phyloP scores from a whole-genome alignment of 768 basidiomycete species.

The Tylopilus balloui region DNA sequence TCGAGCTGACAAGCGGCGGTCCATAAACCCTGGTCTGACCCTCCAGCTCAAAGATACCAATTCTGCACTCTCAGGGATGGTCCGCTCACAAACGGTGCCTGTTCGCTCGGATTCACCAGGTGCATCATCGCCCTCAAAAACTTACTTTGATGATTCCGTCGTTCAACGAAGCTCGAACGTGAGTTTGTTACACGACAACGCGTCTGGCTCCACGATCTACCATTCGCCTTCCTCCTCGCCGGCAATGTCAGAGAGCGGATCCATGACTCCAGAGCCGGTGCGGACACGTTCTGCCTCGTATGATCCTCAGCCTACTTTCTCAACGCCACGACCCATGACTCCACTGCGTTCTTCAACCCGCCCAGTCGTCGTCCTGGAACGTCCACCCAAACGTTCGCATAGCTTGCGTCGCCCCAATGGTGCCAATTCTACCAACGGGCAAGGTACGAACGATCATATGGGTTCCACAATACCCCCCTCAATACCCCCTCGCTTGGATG shows the following conservation, averaged over 20 bases:
- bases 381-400: constrained; percentile 31
- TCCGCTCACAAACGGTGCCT: constrained; percentile 30
- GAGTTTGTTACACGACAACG: constrained; percentile 25
- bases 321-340: constrained; percentile 6
- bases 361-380: constrained; percentile 33
- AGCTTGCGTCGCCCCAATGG: constrained; percentile 24
- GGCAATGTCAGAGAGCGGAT: constrained; percentile 28
- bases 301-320: constrained; percentile 11
- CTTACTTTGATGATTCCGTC: constrained; percentile 12
- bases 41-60: constrained; percentile 27
- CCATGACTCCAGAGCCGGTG: constrained; percentile 38
- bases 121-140: constrained; percentile 16
- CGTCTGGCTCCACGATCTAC: constrained; percentile 29
- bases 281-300: constrained; percentile 38
- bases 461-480: constrained; percentile 5
- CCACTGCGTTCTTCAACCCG: constrained; percentile 22
- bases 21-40: constrained; percentile 50
- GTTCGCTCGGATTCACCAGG: constrained; percentile 24
- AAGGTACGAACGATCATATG: constrained; percentile 8
- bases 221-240: constrained; percentile 39
- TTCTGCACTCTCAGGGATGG: constrained; percentile 24
- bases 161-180: constrained; percentile 22
- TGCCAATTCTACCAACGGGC: not conserved
- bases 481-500: constrained; percentile 17
- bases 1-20: constrained; percentile 45